Evolutionary conservation across 805 yeast species (phyloP).

Genomic region (Candida sonorensis): DNA sequence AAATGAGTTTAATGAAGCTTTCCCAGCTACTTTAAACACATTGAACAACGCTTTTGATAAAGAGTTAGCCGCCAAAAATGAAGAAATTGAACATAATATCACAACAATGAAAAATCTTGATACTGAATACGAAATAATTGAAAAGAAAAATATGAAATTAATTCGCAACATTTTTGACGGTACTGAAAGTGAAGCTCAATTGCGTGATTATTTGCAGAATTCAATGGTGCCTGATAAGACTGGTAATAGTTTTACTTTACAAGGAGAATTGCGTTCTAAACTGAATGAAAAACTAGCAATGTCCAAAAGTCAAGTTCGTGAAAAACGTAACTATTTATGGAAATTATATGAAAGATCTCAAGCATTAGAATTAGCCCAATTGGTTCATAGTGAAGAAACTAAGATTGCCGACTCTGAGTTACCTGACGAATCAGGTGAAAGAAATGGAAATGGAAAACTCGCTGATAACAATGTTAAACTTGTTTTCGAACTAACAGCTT

Average conservation of each 20-base stretch:
- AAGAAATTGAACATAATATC: conserved; percentile 43
- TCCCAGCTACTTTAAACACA: conserved; percentile 16
- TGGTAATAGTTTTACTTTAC: not conserved
- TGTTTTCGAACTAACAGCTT: conserved; percentile 29
- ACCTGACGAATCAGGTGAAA: too few relatives aligned
- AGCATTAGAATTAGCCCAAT: conserved; percentile 50
- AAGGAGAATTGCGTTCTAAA: conserved; percentile 1
- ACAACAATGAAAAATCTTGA: conserved; percentile 34
- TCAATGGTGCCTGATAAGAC: conserved; percentile 21
- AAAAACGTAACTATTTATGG: conserved; percentile 30
- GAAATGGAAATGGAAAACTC: conserved; percentile 6
- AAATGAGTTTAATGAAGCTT: conserved; percentile 9
- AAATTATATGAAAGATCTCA: conserved; percentile 51
- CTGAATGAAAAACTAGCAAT: conserved; percentile 5
- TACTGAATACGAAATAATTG: conserved; percentile 29
- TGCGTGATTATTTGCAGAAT: conserved; percentile 2
- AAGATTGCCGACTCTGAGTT: conserved; percentile 9
- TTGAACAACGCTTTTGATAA: conserved; percentile 18
- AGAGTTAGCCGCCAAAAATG: conserved; percentile 37
- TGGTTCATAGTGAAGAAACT: conserved; percentile 48
- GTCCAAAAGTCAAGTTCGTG: conserved; percentile 10
- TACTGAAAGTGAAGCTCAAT: conserved; percentile 10
- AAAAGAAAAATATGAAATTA: conserved; percentile 13
- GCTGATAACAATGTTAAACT: conserved; percentile 15
- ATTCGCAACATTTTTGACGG: conserved; percentile 12